phyloP scores from a whole-genome alignment of 257 asterid species.

The Primulina huaijiensis region DNA sequence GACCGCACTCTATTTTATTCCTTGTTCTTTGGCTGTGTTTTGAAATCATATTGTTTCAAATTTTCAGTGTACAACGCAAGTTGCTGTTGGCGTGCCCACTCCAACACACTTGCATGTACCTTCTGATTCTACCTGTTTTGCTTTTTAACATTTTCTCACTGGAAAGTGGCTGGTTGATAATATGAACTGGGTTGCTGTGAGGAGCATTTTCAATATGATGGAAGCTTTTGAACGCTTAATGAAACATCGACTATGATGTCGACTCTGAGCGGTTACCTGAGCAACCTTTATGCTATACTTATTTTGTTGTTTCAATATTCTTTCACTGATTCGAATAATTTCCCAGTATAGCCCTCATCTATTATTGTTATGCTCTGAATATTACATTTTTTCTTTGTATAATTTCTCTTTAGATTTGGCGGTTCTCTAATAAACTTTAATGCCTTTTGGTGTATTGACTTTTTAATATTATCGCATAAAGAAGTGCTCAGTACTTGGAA shows the following conservation, averaged over 20 bases:
- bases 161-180: not conserved
- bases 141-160: not conserved
- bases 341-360: not conserved
- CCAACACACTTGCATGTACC: not conserved
- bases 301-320: not conserved
- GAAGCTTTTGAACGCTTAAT: constrained; percentile 45
- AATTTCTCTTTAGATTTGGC: not conserved
- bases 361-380: too few species aligned
- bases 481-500: not conserved
- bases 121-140: not conserved
- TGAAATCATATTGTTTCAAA: not conserved
- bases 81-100: not conserved
- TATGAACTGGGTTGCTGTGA: constrained; percentile 41
- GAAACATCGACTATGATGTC: constrained; percentile 42
- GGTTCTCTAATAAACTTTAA: not conserved
- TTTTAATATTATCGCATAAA: too few species aligned
- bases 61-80: not conserved
- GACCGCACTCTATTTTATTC: not conserved
- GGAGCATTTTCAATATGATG: constrained; percentile 30
- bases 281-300: constrained; percentile 30
- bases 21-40: too few species aligned
- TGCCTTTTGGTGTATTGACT: not conserved
- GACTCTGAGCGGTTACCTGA: constrained; percentile 79
- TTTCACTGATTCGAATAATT: not conserved
- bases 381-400: not conserved